Conservation (phyloP, 148 eudicot species). For the Nepenthes gracilis region DNA sequence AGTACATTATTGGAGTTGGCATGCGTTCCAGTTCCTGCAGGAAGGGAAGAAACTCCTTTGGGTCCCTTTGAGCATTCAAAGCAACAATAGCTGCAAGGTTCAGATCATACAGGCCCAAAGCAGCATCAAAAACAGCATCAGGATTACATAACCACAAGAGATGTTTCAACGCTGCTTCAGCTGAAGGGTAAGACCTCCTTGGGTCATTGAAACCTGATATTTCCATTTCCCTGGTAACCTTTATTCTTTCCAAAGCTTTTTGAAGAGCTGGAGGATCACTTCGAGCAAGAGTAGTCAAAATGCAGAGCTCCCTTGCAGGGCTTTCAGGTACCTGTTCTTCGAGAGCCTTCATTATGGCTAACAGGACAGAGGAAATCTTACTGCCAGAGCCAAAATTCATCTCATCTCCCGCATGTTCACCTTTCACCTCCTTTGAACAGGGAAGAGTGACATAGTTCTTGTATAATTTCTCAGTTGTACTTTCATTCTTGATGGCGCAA, state of each 20-base stretch:
- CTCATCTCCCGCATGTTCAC: slow-evolving; percentile 14
- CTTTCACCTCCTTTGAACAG: slow-evolving; percentile 24
- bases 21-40: slow-evolving; percentile 71
- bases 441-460: slow-evolving; percentile 40
- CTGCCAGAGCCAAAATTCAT: slow-evolving; percentile 17
- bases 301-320: slow-evolving; percentile 88
- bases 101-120: slow-evolving; percentile 89
- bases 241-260: slow-evolving; percentile 82
- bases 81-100: slow-evolving; percentile 99
- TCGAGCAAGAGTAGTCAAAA: slow-evolving; percentile 93
- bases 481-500: slow-evolving; percentile 75
- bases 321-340: slow-evolving; percentile 65
- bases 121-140: slow-evolving; percentile 93
- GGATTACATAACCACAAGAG: slow-evolving; percentile 84
- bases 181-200: slow-evolving; percentile 56
- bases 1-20: slow-evolving; percentile 67
- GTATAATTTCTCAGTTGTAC: slow-evolving; percentile 60
- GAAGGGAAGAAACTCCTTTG: slow-evolving; percentile 94
- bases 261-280: slow-evolving; percentile 91
- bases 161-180: slow-evolving; percentile 95
- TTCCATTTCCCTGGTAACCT: slow-evolving; percentile 70
- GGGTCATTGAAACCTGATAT: slow-evolving; percentile 50
- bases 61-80: slow-evolving; percentile 82
- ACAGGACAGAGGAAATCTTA: slow-evolving; percentile 58
- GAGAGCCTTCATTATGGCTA: slow-evolving; percentile 71